phyloP scores from a whole-genome alignment of 345 rosid genomes.

The Lumnitzera littorea region DNA sequence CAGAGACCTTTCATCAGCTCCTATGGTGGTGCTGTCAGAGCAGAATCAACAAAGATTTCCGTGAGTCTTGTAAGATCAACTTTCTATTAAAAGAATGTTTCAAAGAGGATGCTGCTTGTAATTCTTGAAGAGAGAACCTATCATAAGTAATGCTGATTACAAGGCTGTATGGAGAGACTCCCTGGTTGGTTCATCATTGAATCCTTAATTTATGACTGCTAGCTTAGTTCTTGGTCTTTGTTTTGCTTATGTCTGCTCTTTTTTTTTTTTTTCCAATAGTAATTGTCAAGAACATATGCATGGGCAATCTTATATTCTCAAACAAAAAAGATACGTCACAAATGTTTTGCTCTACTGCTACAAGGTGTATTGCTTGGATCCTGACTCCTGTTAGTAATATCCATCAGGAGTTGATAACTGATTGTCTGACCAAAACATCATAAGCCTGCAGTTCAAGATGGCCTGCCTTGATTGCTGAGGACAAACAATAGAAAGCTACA shows the following conservation, averaged over 20 bases:
- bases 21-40: too few relatives aligned
- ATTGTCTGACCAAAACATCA: slow-evolving; percentile 38
- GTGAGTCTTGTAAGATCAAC: too few relatives aligned
- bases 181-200: background rate
- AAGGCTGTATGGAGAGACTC: slow-evolving; percentile 54
- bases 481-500: slow-evolving; percentile 13
- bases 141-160: slow-evolving; percentile 29
- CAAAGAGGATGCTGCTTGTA: too few relatives aligned
- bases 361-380: slow-evolving; percentile 69
- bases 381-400: slow-evolving; percentile 40
- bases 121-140: slow-evolving; percentile 12
- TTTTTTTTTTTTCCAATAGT: slow-evolving; percentile 31
- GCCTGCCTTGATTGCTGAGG: slow-evolving; percentile 14
- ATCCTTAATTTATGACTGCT: slow-evolving; percentile 25
- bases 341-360: slow-evolving; percentile 21
- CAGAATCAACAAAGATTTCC: too few relatives aligned
- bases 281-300: slow-evolving; percentile 15
- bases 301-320: slow-evolving; percentile 7
- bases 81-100: too few relatives aligned
- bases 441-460: slow-evolving; percentile 35
- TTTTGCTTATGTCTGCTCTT: too few relatives aligned
- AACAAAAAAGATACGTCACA: slow-evolving; percentile 20
- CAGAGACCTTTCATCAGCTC: too few relatives aligned
- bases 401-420: slow-evolving; percentile 35
- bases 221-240: slow-evolving; percentile 49